phyloP scores from a whole-genome alignment of 164 flowering plant species.

The Liriodendron chinense region DNA sequence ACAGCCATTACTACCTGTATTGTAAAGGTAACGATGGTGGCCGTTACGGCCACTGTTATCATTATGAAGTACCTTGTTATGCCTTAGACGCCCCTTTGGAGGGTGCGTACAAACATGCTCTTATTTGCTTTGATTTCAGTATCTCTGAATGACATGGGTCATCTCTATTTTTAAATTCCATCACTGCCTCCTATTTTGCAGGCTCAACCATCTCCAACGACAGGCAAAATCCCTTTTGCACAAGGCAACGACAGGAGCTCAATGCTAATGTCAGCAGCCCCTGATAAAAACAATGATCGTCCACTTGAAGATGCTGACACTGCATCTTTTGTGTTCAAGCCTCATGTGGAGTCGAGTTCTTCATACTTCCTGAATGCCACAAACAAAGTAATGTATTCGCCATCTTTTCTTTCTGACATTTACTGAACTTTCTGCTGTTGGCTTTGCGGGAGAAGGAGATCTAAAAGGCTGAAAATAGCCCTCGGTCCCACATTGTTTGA shows the following conservation, averaged over 20 bases:
- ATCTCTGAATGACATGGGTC: too few relatives aligned
- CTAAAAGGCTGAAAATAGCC: background rate
- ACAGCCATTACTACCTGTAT: too few relatives aligned
- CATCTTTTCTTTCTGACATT: background rate
- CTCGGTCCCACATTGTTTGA: background rate
- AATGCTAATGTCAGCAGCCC: constrained; percentile 17
- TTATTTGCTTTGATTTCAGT: background rate
- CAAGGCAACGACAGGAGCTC: constrained; percentile 28
- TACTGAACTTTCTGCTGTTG: background rate
- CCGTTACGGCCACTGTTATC: too few relatives aligned
- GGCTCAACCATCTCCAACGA: constrained; percentile 91
- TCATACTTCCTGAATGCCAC: constrained; percentile 24
- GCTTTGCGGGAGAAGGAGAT: background rate
- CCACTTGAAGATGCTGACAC: constrained; percentile 36
- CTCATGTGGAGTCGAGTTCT: constrained; percentile 43
- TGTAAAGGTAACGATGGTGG: too few relatives aligned
- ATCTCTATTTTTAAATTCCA: background rate
- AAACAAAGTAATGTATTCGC: constrained; percentile 33
- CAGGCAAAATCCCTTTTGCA: constrained; percentile 59
- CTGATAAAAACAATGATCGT: constrained; percentile 42
- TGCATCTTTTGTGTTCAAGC: constrained; percentile 68
- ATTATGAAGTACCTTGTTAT: too few relatives aligned
- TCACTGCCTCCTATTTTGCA: constrained; percentile 17
- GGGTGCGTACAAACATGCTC: background rate
- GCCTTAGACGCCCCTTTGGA: too few relatives aligned